phyloP scores from a whole-genome alignment of 257 asterid species.

The Striga asiatica region DNA sequence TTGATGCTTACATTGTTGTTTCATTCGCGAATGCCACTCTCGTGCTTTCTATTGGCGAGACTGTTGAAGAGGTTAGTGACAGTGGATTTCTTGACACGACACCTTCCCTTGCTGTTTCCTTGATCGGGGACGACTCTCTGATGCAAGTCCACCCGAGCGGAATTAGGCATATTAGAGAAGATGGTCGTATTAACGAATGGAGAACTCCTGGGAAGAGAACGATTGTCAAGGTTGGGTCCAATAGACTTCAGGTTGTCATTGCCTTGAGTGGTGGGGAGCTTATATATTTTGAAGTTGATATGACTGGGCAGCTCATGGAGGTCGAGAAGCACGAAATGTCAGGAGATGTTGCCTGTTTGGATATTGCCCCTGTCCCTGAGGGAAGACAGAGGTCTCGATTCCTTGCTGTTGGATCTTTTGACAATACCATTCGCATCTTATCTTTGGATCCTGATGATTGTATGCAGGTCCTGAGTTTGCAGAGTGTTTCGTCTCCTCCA shows the following conservation, averaged over 20 bases:
- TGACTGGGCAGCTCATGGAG: constrained; percentile 98
- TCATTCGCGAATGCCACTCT: constrained; percentile 90
- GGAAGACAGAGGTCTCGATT: constrained; percentile 97
- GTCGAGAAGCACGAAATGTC: constrained; percentile 98
- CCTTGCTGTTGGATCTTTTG: constrained; percentile 96
- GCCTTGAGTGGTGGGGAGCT: constrained; percentile 98
- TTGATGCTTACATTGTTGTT: constrained; percentile 95
- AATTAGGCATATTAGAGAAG: constrained; percentile 96
- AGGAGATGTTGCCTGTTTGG: constrained; percentile 97
- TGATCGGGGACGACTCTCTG: constrained; percentile 95
- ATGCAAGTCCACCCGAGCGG: constrained; percentile 99
- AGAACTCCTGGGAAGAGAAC: constrained; percentile 99
- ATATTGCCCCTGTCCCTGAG: constrained; percentile 98
- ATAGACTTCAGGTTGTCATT: constrained; percentile 95
- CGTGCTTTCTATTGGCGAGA: constrained; percentile 98
- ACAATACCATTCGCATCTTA: constrained; percentile 84
- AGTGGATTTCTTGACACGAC: constrained; percentile 98
- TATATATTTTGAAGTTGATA: constrained; percentile 92
- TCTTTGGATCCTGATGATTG: constrained; percentile 98
- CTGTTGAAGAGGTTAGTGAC: constrained; percentile 95
- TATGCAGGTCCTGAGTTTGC: constrained; percentile 89
- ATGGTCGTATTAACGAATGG: constrained; percentile 98
- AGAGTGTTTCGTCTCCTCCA: constrained; percentile 92
- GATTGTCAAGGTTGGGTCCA: constrained; percentile 91
- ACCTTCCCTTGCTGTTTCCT: constrained; percentile 88